Evolutionary conservation across 1,284 basidiomycete genomes (phyloP), one percentile per base, ranked within the genome.

Genomic region (Microbotryum saponariae): DNA sequence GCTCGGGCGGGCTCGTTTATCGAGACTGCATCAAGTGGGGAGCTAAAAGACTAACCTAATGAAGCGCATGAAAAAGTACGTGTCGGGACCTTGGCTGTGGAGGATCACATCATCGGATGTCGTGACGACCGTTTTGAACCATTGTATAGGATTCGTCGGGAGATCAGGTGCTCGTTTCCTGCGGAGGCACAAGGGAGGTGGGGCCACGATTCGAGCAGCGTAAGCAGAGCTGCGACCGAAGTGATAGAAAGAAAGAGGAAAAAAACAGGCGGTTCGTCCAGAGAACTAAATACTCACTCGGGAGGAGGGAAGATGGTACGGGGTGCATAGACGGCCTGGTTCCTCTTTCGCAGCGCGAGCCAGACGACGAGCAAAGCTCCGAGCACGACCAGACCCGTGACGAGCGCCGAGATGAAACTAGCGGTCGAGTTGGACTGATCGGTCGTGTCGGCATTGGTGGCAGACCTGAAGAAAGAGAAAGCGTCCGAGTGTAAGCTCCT

Each of bases 371-470:
- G 51, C 21, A 53, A 33, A 27, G 27, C 51, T 18, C 51, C 51
- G 56, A 62, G 57, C 12, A 73, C 72, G 64, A 74, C 71, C 27
- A 62, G 64, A 37, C 73, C 76, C 1, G 68, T 63, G 31, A 77
- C 74, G 21, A 77, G 68, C n/a, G 76, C 76, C 5, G 76, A 59
- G 56, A 76, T 63, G 64, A 77, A 77, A 14, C 71, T 67, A 4
- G 69, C 51, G 44, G 75, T 76, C 83, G 6, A 42, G 37, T 42
- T 42, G 37, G 37, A 42, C 37, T 42, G 37, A 18, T 42, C 37
- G 37, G 2, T 42, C 37, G 37, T 42, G 37, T 42, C 16, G 37
- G 37, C 37, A 42, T 9, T 42, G 14, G 37, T 42, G 12, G 37
- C 37, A 42, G 37, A 42, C 37, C 37, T 42, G 37, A 16, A 42